These are phyloP conservation scores for Catunica adiposa DNA, from an alignment of 2,329 filamentous ascomycete species.

Conservation along the genomic window DNA sequence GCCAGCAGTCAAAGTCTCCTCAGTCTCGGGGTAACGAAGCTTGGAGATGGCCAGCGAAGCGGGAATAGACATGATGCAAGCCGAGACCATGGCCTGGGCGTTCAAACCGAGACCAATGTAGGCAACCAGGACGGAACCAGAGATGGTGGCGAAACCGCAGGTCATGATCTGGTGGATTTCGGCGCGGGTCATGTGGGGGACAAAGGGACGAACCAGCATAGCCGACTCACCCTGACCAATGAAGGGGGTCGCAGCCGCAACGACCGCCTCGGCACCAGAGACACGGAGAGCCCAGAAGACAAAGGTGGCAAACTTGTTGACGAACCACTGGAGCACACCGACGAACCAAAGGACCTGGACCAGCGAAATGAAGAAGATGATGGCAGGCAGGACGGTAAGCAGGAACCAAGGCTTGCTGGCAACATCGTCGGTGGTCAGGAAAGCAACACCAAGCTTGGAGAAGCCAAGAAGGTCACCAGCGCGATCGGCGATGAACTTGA, in stretches of 20 bases:
- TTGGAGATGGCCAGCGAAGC: slow-evolving; percentile 81
- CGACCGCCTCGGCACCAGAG: slow-evolving; percentile 83
- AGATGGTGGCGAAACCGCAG: slow-evolving; percentile 83
- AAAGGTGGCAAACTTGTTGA: slow-evolving; percentile 71
- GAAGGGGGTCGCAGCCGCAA: slow-evolving; percentile 82
- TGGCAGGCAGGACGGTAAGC: slow-evolving; percentile 64
- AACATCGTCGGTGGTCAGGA: slow-evolving; percentile 38
- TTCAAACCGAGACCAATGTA: slow-evolving; percentile 77
- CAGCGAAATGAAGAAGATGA: slow-evolving; percentile 92
- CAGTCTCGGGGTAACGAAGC: slow-evolving; percentile 73
- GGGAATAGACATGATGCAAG: slow-evolving; percentile 90
- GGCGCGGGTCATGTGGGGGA: slow-evolving; percentile 68
- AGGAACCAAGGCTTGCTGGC: slow-evolving; percentile 49
- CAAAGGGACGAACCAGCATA: slow-evolving; percentile 79
- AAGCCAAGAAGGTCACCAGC: slow-evolving; percentile 62
- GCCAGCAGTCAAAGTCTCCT: slow-evolving; percentile 71
- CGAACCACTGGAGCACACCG: slow-evolving; percentile 74
- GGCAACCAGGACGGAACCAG: slow-evolving; percentile 69
- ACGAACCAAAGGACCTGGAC: slow-evolving; percentile 74
- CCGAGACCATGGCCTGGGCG: slow-evolving; percentile 70
- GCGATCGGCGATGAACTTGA: slow-evolving; percentile 67
- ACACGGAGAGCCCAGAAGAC: slow-evolving; percentile 84
- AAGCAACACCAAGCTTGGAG: slow-evolving; percentile 53
- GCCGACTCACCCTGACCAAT: slow-evolving; percentile 89
- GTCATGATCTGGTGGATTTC: slow-evolving; percentile 89